Percentiles rank a stretch among this genome's conserved stretches.
Evolutionary conservation across 768 basidiomycete genomes (phyloP).

Genomic region (Naganishia friedmannii): DNA sequence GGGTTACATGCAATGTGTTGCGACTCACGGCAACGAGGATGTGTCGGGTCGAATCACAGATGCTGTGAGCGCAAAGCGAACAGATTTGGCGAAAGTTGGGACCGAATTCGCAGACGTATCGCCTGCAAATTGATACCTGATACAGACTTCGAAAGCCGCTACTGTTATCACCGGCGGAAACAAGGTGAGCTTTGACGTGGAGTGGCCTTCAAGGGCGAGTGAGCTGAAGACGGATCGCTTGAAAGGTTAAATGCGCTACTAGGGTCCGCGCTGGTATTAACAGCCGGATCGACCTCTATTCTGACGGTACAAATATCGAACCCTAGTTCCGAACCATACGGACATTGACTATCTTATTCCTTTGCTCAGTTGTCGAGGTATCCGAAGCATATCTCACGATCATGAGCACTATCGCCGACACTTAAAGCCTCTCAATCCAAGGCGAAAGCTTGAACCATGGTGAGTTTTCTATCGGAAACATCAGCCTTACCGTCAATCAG

Average conservation of each 20-base stretch:
- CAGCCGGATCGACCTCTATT: conserved; percentile 48
- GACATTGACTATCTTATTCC: background rate
- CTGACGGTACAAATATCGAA: background rate
- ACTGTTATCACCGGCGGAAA: conserved; percentile 58
- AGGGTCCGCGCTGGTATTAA: conserved; percentile 55
- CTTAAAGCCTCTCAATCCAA: conserved; percentile 41
- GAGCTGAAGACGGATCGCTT: background rate
- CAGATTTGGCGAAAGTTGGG: conserved; percentile 54
- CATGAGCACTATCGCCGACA: conserved; percentile 38
- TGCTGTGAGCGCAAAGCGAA: conserved; percentile 36
- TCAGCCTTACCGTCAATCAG: conserved; percentile 32
- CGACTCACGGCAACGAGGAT: conserved; percentile 59
- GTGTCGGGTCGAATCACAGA: conserved; percentile 60
- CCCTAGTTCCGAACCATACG: background rate
- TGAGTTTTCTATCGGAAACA: conserved; percentile 31
- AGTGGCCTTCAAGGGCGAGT: background rate
- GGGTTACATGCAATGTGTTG: conserved; percentile 62
- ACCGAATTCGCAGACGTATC: conserved; percentile 51
- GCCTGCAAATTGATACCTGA: conserved; percentile 38
- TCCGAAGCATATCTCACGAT: conserved; percentile 38
- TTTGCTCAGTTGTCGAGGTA: conserved; percentile 40
- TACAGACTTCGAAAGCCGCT: conserved; percentile 65
- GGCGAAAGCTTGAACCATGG: conserved; percentile 28
- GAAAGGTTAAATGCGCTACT: conserved; percentile 71
- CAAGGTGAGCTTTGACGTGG: conserved; percentile 52